phyloP scores from a whole-genome alignment of 305 asterid genomes.

The Solanum chacoense region DNA sequence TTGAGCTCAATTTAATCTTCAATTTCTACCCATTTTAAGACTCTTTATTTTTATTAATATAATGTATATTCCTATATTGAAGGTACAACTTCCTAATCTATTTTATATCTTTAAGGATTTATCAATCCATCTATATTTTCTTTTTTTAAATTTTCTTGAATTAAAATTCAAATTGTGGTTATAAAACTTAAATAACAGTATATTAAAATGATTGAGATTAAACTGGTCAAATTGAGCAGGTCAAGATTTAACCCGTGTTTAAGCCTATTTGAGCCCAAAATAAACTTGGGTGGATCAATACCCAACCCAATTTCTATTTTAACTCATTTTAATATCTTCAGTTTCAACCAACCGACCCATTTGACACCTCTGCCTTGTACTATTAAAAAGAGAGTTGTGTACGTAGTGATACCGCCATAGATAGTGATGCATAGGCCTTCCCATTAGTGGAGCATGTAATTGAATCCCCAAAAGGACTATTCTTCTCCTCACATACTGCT shows the following conservation, averaged over 20 bases:
- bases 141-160: too few species aligned
- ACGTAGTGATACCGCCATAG: slow-evolving; percentile 14
- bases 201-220: background rate
- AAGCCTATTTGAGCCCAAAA: background rate
- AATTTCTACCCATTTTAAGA: too few species aligned
- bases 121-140: background rate
- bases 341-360: too few species aligned
- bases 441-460: slow-evolving; percentile 12
- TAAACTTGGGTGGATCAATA: background rate
- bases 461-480: slow-evolving; percentile 25
- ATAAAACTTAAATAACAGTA: too few species aligned
- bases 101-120: too few species aligned
- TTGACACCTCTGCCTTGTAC: background rate
- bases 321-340: background rate
- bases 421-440: slow-evolving; percentile 23
- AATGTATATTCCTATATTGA: too few species aligned
- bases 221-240: too few species aligned
- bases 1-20: background rate
- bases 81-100: background rate
- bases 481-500: slow-evolving; percentile 18
- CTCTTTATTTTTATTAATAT: too few species aligned
- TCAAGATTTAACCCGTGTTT: too few species aligned
- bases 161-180: too few species aligned
- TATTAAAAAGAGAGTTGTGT: background rate
- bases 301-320: background rate